Evolutionary conservation across 768 basidiomycete species (phyloP).

Genomic region (Glaciozyma martinii): DNA sequence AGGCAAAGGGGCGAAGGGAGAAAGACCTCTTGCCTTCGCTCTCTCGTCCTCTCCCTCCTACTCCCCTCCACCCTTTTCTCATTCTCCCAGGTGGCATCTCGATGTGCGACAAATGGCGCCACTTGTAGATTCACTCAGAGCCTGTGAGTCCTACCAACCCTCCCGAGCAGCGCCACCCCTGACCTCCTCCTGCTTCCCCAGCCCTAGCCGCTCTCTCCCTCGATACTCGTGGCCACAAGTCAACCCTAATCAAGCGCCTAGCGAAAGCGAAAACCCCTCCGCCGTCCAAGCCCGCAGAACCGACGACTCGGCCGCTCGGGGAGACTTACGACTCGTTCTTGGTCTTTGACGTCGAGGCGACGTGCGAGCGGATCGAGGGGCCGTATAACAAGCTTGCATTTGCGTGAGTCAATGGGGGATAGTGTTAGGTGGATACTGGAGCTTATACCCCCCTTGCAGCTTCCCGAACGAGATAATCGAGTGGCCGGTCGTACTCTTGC

Average conservation of each 20-base stretch:
- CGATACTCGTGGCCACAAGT: conserved; percentile 41
- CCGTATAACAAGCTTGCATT: conserved; percentile 23
- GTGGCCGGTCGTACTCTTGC: conserved; percentile 80
- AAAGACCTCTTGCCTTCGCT: too few species aligned
- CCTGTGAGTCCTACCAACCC: background rate
- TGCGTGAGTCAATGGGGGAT: background rate
- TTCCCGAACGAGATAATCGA: conserved; percentile 98
- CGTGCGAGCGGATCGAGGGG: conserved; percentile 47
- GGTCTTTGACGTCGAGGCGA: conserved; percentile 82
- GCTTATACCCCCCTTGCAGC: conserved; percentile 50
- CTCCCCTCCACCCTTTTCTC: too few species aligned
- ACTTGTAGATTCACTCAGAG: background rate
- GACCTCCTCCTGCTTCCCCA: background rate
- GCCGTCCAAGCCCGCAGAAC: background rate
- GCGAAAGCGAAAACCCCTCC: conserved; percentile 4
- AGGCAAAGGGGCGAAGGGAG: too few species aligned
- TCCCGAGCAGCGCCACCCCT: background rate
- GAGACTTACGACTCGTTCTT: conserved; percentile 61
- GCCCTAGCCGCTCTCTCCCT: conserved; percentile 37
- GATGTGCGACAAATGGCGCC: background rate
- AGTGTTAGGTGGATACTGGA: too few species aligned
- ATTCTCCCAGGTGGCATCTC: background rate
- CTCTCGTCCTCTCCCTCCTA: too few species aligned
- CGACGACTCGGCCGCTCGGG: conserved; percentile 2
- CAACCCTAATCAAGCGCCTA: conserved; percentile 39